These are phyloP conservation scores for Elongisporangium anandrum DNA, from an alignment of 352 stramenopile genomes.

Conservation along the genomic window DNA sequence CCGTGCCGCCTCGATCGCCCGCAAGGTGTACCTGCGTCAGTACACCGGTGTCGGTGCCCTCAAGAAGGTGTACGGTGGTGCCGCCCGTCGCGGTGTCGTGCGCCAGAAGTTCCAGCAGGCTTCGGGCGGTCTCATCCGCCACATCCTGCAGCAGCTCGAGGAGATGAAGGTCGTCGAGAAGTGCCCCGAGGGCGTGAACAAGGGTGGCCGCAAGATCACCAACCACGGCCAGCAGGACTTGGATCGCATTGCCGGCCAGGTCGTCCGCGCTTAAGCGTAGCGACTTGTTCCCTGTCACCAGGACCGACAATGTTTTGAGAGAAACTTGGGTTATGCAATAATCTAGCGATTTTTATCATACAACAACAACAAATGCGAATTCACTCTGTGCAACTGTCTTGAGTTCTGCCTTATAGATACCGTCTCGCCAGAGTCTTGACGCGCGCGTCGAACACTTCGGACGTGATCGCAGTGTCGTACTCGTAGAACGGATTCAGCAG, in stretches of 20 bases:
- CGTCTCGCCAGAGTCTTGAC: constrained; percentile 86
- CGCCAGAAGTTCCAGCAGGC: constrained; percentile 97
- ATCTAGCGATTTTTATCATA: background rate
- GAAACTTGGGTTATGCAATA: constrained; percentile 14
- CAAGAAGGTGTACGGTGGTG: constrained; percentile 97
- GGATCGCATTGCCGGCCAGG: constrained; percentile 97
- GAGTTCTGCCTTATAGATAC: constrained; percentile 78
- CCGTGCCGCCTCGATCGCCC: constrained; percentile 95
- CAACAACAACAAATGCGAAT: background rate
- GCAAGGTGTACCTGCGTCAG: constrained; percentile 98
- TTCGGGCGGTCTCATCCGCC: constrained; percentile 95
- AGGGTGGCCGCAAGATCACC: constrained; percentile 94
- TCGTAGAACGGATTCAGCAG: constrained; percentile 97
- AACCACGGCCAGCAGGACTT: constrained; percentile 98
- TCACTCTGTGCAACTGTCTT: background rate
- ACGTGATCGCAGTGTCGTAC: constrained; percentile 93
- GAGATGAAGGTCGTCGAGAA: constrained; percentile 99
- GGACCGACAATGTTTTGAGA: background rate
- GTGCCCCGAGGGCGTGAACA: constrained; percentile 86
- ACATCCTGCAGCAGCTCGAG: constrained; percentile 97
- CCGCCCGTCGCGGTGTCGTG: constrained; percentile 88
- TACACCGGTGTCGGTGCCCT: constrained; percentile 96
- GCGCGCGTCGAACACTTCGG: constrained; percentile 90
- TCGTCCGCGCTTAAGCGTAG: constrained; percentile 73
- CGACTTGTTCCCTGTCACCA: background rate